Percentiles rank a stretch among this genome's conserved stretches.
Evolutionary conservation across 2,329 filamentous ascomycete species (phyloP).

Genomic region (Madurella mycetomatis): DNA sequence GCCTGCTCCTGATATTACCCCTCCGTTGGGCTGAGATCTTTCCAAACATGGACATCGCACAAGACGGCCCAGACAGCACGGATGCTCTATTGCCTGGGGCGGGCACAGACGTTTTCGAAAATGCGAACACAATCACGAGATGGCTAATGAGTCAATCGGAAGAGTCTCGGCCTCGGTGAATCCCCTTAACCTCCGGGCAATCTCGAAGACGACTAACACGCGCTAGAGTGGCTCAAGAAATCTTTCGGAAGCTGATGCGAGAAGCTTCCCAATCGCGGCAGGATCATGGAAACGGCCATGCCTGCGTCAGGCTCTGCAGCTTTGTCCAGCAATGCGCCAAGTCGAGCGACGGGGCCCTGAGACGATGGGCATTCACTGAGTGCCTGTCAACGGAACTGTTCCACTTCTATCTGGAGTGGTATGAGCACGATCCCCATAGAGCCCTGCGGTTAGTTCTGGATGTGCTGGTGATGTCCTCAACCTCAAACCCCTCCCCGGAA

Average conservation of each 20-base stretch:
- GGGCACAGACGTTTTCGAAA: slow-evolving; percentile 20
- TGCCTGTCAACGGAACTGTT: slow-evolving; percentile 49
- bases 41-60: slow-evolving; percentile 13
- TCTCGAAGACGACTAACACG: slow-evolving; percentile 6
- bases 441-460: slow-evolving; percentile 61
- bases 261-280: slow-evolving; percentile 51
- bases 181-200: neutral
- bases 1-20: slow-evolving; percentile 4
- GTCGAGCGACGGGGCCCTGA: slow-evolving; percentile 41
- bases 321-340: slow-evolving; percentile 58
- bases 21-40: neutral
- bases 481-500: slow-evolving; percentile 44
- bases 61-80: neutral
- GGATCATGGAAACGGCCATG: slow-evolving; percentile 45
- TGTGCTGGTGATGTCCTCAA: slow-evolving; percentile 48
- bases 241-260: slow-evolving; percentile 46
- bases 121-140: slow-evolving; percentile 27
- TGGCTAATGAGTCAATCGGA: slow-evolving; percentile 22
- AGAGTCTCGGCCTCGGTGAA: slow-evolving; percentile 16
- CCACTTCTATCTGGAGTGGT: slow-evolving; percentile 63
- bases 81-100: slow-evolving; percentile 10
- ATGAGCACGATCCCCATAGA: slow-evolving; percentile 60
- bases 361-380: slow-evolving; percentile 48
- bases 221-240: slow-evolving; percentile 33
- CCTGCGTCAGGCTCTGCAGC: slow-evolving; percentile 56